Evolutionary conservation across 345 rosid genomes (phyloP).

Genomic region (Arabidopsis suecica): DNA sequence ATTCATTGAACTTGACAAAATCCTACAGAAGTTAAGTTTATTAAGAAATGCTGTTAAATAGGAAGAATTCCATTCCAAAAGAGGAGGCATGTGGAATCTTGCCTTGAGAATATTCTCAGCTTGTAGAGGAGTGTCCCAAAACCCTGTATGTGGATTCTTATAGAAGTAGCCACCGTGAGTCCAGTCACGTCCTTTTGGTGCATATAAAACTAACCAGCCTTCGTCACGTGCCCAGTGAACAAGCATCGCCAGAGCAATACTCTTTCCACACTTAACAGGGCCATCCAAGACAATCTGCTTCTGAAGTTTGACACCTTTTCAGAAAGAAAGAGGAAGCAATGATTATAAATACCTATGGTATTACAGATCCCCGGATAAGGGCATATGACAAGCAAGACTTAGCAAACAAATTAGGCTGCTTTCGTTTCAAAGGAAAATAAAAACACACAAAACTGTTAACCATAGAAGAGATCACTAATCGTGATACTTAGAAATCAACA

Average conservation of each 20-base stretch:
- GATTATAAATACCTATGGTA: neutral
- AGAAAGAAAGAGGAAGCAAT: neutral
- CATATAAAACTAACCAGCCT: conserved; percentile 96
- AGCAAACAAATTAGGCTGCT: neutral
- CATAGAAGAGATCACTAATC: neutral
- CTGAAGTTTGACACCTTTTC: conserved; percentile 62
- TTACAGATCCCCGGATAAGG: conserved; percentile 1
- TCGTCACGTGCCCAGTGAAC: conserved; percentile 98
- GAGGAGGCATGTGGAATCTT: conserved; percentile 32
- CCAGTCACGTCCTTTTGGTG: conserved; percentile 86
- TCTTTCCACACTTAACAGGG: conserved; percentile 90
- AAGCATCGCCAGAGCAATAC: conserved; percentile 90
- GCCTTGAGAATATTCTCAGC: conserved; percentile 91
- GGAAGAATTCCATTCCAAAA: conserved; percentile 3
- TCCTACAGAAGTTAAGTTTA: conserved; percentile 54
- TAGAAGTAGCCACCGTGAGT: conserved; percentile 90
- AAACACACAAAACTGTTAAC: neutral
- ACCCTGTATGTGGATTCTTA: conserved; percentile 77
- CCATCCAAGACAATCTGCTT: conserved; percentile 96
- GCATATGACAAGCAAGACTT: conserved; percentile 3
- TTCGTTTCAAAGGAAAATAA: neutral
- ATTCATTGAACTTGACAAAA: conserved; percentile 71
- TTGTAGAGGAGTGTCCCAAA: conserved; percentile 95
- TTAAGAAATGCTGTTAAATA: conserved; percentile 16
- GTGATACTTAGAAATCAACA: neutral